Evolutionary conservation across 1,139 yeast species (phyloP).

Genomic region (Zygosaccharomyces pseudobailii): DNA sequence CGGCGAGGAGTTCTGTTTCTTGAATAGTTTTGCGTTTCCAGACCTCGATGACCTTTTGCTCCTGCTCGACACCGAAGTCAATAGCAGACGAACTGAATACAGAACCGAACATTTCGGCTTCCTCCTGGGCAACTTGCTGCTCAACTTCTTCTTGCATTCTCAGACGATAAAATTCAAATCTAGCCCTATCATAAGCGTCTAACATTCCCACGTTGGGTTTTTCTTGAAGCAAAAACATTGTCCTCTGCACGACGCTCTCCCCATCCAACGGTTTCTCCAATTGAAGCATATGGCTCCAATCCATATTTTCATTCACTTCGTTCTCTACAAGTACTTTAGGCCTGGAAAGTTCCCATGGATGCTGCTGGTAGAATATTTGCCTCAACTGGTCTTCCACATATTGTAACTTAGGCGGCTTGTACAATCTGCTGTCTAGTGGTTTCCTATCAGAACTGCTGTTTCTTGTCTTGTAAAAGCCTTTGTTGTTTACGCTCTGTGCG

Average conservation of each 20-base stretch:
- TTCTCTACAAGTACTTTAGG: constrained; percentile 86
- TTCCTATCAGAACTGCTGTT: constrained; percentile 31
- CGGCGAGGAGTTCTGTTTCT: constrained; percentile 46
- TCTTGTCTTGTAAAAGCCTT: constrained; percentile 49
- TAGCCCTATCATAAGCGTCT: constrained; percentile 79
- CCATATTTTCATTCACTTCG: constrained; percentile 48
- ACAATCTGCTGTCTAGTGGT: constrained; percentile 38
- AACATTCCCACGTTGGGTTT: constrained; percentile 40
- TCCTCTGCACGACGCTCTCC: constrained; percentile 90
- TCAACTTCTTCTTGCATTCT: constrained; percentile 82
- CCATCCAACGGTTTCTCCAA: constrained; percentile 75
- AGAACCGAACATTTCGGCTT: constrained; percentile 80
- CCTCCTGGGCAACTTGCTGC: constrained; percentile 73
- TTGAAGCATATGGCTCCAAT: constrained; percentile 81
- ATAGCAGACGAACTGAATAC: constrained; percentile 57
- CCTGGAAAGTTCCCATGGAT: constrained; percentile 96
- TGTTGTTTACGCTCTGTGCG: constrained; percentile 10
- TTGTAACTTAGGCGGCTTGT: constrained; percentile 56
- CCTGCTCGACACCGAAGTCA: constrained; percentile 64
- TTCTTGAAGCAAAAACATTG: constrained; percentile 59
- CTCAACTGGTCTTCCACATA: constrained; percentile 83
- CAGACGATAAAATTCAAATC: constrained; percentile 80
- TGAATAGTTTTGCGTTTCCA: constrained; percentile 73
- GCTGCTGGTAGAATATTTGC: constrained; percentile 78
- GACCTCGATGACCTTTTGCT: constrained; percentile 61